Base-by-base conservation (phyloP, 75 land plant genomes). In the Cryptomeria japonica region DNA sequence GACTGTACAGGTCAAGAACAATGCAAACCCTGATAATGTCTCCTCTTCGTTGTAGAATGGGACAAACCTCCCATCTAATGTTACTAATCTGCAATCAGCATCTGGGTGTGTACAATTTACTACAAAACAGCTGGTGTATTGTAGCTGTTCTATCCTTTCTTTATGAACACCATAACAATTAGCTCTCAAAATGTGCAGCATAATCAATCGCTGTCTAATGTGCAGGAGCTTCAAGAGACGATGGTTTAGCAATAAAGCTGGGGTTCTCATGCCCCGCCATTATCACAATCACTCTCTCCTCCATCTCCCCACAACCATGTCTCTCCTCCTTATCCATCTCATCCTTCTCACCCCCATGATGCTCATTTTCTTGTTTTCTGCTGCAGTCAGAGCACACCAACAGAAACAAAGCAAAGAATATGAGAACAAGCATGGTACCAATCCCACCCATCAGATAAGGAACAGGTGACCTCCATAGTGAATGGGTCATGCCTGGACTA, bases 231-330 rank as follows among this genome's bases (percentile, higher is more conserved):
- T 36, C 80, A 7, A 78, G 3, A 38, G 19, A 32, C 0, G 25
- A 16, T 0, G 39, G 80, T 38, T 78, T 36, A 39, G 85, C 88
- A 25, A 87, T 31, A 41, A 87, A 87, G 38, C 72, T 49, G 85
- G 88, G 88, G 0, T n/a, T 87, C 11, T 87, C 56, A 80, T 87
- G 46, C 2, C 88, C 85, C 13, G 88, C 88, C 88, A 87, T 87
- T 55, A 87, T 87, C 16, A 80, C 88, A 37, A 87, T 84, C 5
- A 87, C 42, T 84, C 39, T 55, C 55, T 19, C 25, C 22, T 18
- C 44, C 25, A 38, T 7, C 42, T 78, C 42, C 3, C 39, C 46
- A 39, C 28, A 64, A 22, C n/a, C 42, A 38, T 39, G 82, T 19
- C 16, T 0, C 22, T 79, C 15, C 22, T 19, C 11, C 44, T 79